A percentile compares a stretch with the other conserved stretches of the same genome.
Evolutionary conservation across 2,329 filamentous ascomycete species (phyloP).

Genomic region (Capronia epimyces): DNA sequence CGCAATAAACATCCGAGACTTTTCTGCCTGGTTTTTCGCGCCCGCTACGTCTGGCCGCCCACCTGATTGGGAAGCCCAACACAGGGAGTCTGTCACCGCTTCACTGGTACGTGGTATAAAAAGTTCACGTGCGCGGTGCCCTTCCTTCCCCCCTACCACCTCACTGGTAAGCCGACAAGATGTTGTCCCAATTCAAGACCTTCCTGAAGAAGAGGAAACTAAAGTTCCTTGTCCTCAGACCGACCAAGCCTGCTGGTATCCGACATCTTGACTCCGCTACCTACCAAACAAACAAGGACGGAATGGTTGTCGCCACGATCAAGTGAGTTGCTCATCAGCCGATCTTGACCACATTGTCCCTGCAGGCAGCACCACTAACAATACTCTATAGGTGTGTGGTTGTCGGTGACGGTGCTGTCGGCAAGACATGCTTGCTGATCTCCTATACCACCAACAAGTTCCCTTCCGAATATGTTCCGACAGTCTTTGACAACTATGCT

Average conservation of each 20-base stretch:
- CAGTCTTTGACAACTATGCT: conserved; percentile 99
- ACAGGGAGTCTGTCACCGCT: background rate
- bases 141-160: conserved; percentile 4
- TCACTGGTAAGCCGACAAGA: conserved; percentile 13
- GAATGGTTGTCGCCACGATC: conserved; percentile 60
- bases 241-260: conserved; percentile 8
- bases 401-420: conserved; percentile 97
- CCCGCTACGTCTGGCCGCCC: background rate
- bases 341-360: conserved; percentile 3
- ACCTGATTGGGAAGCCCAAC: conserved; percentile 4
- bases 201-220: conserved; percentile 7
- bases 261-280: conserved; percentile 14
- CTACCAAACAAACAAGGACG: conserved; percentile 17
- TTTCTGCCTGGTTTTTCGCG: background rate
- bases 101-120: background rate
- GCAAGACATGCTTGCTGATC: conserved; percentile 98
- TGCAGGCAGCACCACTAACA: conserved; percentile 7
- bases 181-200: conserved; percentile 5
- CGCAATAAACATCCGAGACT: background rate
- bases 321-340: conserved; percentile 45
- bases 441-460: conserved; percentile 99
- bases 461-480: conserved; percentile 98
- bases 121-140: conserved; percentile 4
- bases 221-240: conserved; percentile 9
- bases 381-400: conserved; percentile 74